phyloP scores from a whole-genome alignment of 257 asterid species.

The Fraxinus excelsior region DNA sequence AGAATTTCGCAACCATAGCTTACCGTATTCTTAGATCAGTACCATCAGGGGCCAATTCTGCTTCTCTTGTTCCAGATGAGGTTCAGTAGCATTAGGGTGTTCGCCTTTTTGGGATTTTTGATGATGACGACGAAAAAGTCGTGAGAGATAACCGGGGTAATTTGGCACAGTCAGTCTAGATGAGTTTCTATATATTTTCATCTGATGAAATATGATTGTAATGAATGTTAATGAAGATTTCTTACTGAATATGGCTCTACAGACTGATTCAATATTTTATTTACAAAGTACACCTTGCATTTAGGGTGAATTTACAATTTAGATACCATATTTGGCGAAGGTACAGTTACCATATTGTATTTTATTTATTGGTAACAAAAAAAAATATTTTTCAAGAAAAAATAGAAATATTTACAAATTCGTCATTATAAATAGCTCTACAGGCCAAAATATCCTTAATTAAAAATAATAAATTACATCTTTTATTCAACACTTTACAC shows the following conservation, averaged over 20 bases:
- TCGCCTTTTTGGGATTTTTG: background rate
- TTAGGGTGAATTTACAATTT: no score
- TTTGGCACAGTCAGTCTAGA: background rate
- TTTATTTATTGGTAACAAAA: no score
- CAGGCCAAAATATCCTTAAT: no score
- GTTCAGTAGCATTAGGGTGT: background rate
- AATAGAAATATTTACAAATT: no score
- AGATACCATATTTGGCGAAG: no score
- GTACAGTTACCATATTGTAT: no score
- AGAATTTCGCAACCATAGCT: background rate
- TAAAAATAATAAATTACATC: no score
- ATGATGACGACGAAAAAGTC: constrained; percentile 10
- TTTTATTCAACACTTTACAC: no score
- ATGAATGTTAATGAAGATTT: constrained; percentile 1
- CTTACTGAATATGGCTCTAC: background rate
- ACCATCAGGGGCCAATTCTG: background rate
- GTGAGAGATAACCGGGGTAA: background rate
- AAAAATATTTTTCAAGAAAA: no score
- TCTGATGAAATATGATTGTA: background rate
- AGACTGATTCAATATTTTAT: no score
- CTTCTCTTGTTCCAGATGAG: background rate
- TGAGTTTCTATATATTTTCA: background rate
- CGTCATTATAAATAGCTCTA: no score
- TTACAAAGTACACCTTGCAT: no score
- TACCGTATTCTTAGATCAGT: background rate